Evolutionary conservation across 805 yeast species (phyloP).

Genomic region (Starmerella bacillaris): DNA sequence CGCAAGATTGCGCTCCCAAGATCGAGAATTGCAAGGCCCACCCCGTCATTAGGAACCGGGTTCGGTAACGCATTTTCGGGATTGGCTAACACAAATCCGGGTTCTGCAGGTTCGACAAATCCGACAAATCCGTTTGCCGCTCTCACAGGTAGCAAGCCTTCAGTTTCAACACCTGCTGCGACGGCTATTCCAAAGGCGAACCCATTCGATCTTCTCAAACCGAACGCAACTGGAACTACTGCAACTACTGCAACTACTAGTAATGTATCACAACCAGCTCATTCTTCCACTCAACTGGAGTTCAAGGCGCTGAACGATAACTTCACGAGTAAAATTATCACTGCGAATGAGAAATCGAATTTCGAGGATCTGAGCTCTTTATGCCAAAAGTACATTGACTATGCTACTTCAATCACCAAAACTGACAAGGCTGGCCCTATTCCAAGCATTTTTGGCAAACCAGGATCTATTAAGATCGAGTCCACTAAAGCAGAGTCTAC

Average conservation of each 20-base stretch:
- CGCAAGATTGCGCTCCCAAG: constrained; percentile 44
- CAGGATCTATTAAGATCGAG: not conserved
- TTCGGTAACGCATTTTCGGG: too few species aligned
- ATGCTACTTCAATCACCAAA: constrained; percentile 4
- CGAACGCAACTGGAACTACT: not conserved
- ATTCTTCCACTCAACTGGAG: constrained; percentile 3
- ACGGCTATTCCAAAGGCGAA: not conserved
- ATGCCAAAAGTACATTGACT: constrained; percentile 15
- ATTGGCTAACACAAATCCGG: constrained; percentile 2
- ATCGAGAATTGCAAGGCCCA: constrained; percentile 4
- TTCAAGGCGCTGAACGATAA: constrained; percentile 12
- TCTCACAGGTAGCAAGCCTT: not conserved
- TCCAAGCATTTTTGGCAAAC: not conserved
- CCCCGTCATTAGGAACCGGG: too few species aligned
- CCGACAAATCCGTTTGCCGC: not conserved
- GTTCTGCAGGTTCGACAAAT: not conserved
- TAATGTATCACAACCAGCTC: constrained; percentile 1
- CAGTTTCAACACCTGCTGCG: not conserved
- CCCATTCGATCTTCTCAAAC: not conserved
- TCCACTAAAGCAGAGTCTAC: not conserved
- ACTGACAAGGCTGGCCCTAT: constrained; percentile 1
- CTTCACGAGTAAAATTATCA: constrained; percentile 12
- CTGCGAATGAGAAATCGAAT: constrained; percentile 5
- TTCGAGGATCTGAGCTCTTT: constrained; percentile 13
- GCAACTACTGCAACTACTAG: not conserved